Evolutionary conservation across 441 rosid genomes (phyloP), one percentile per base, ranked within the genome.

Genomic region (Erodium texanum): DNA sequence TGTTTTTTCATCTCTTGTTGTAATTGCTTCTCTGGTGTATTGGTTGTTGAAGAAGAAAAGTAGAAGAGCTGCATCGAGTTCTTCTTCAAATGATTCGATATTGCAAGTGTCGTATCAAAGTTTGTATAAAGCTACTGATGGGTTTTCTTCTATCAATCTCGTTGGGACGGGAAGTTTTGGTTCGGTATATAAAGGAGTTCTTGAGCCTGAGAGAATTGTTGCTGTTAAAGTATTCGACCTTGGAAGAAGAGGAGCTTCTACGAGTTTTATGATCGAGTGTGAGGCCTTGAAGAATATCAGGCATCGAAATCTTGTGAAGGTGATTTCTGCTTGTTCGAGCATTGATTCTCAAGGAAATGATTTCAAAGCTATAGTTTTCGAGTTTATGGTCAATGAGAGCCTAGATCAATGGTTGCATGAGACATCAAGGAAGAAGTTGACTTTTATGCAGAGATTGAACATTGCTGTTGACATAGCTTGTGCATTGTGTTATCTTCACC

Each of bases 201-300:
- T 27, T 27, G 29, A 27, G 4, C 29, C 29, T 27, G 29, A 27
- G 4, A 62, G 50, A 18, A 58, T 0, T 14, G 64, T 66, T 2
- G 69, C 69, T 18, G 65, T 71, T 11, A 66, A 71, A 66, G 61
- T 66, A 54, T 36, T 71, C 65, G 32, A 71, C 50, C 69, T 65
- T 29, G 15, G 36, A 11, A 15, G 5, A 66, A 20, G 29, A 9
- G 74, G 69, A 71, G 74, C 43, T 14, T 23, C n/a, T 36, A 23
- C 32, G 58, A 71, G 69, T 41, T 71, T 65, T 63, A 2, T 56
- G 22, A 66, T 63, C 14, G 74, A 71, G 27, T 66, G 74, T 2
- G 2, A 71, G 56, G 66, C 59, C 0, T 18, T 71, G 12, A 7
- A 34, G 48, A 70, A 56, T n/a, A 15, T 19, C 34, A 19, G 34